These are phyloP conservation scores for Magnolia changhungtana DNA, from an alignment of 164 flowering plant genomes.

Conservation along the genomic window DNA sequence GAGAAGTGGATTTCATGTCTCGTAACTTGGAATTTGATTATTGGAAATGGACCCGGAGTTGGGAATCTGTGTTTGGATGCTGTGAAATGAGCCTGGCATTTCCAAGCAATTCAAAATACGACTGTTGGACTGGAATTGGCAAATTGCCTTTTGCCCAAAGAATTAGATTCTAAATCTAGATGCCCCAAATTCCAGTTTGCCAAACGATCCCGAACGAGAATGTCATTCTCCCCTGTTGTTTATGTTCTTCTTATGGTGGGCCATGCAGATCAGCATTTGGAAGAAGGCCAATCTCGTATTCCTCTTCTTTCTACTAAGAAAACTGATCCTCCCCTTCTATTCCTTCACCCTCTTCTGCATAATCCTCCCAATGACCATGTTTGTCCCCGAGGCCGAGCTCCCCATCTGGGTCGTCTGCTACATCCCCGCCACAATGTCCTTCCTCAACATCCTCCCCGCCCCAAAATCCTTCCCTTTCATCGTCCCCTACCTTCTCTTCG, in stretches of 20 bases:
- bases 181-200: no score
- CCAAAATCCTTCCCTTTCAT: slow-evolving; percentile 96
- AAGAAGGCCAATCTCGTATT: slow-evolving; percentile 90
- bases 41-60: no score
- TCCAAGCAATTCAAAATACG: no score
- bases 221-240: not conserved
- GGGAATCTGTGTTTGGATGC: not conserved
- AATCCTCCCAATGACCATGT: slow-evolving; percentile 98
- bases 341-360: slow-evolving; percentile 96
- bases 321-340: slow-evolving; percentile 87
- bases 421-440: slow-evolving; percentile 91
- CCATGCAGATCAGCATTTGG: slow-evolving; percentile 74
- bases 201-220: not conserved
- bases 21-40: no score
- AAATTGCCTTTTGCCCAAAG: no score
- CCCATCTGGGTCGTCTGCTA: slow-evolving; percentile 97
- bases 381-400: slow-evolving; percentile 92
- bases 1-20: no score
- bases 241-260: not conserved
- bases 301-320: slow-evolving; percentile 90
- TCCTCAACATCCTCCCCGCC: slow-evolving; percentile 92
- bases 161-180: no score
- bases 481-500: slow-evolving; percentile 96
- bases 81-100: not conserved
- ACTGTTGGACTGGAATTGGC: not conserved